phyloP scores from a whole-genome alignment of 305 asterid genomes.

The Solanum hybrid region DNA sequence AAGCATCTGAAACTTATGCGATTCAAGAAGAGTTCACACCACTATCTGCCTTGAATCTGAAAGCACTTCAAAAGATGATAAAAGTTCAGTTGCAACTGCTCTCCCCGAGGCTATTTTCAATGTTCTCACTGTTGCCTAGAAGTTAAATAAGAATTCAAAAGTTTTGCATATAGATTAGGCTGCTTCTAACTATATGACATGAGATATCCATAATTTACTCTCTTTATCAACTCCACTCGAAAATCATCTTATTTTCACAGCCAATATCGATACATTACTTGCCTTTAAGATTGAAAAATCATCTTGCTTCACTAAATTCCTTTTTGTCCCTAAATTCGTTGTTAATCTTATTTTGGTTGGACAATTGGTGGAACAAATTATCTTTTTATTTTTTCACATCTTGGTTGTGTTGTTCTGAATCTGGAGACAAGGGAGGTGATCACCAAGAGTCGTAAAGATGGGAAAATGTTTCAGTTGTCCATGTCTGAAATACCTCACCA shows the following conservation, averaged over 20 bases:
- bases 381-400: background rate
- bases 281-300: background rate
- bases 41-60: too few relatives aligned
- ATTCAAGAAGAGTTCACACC: too few relatives aligned
- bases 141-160: background rate
- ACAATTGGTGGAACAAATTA: background rate
- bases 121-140: background rate
- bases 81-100: too few relatives aligned
- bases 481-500: background rate
- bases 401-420: background rate
- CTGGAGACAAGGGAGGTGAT: background rate
- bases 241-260: background rate
- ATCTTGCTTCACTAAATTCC: background rate
- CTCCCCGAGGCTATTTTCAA: too few relatives aligned
- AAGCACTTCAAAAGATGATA: too few relatives aligned
- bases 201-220: background rate
- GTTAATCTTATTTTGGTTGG: background rate
- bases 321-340: background rate
- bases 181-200: background rate
- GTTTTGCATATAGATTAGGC: background rate
- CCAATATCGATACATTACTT: background rate
- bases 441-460: background rate
- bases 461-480: background rate
- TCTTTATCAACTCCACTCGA: background rate
- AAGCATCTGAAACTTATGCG: too few relatives aligned